Evolutionary conservation across 148 eudicot species (phyloP).

Genomic region (Pharnaceum exiguum): DNA sequence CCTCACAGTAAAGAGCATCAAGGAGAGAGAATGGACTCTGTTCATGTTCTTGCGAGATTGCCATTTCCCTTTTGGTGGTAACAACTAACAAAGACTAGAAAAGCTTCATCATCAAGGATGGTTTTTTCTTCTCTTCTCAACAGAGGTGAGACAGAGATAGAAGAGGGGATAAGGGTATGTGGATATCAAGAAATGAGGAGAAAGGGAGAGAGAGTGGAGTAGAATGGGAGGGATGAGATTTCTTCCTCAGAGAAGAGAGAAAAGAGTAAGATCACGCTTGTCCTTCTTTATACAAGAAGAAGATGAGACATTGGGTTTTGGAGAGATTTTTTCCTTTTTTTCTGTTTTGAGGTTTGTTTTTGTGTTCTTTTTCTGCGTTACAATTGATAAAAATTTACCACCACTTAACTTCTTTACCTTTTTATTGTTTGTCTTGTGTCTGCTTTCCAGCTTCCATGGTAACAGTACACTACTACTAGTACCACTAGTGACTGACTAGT

Average conservation of each 20-base stretch:
- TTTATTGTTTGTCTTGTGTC: no score
- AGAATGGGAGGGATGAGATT: conserved; percentile 5
- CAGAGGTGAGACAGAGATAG: conserved; percentile 20
- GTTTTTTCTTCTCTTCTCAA: conserved; percentile 8
- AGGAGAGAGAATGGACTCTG: conserved; percentile 28
- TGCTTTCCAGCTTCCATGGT: no score
- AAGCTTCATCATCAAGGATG: conserved; percentile 10
- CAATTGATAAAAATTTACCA: background rate
- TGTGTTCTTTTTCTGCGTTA: background rate
- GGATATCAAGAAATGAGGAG: conserved; percentile 15
- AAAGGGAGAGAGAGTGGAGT: conserved; percentile 29
- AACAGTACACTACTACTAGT: no score
- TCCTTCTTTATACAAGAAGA: conserved; percentile 31
- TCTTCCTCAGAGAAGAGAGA: conserved; percentile 14
- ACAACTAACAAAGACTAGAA: conserved; percentile 6
- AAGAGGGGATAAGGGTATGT: conserved; percentile 16
- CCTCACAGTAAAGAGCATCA: conserved; percentile 71
- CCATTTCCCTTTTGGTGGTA: conserved; percentile 18
- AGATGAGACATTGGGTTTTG: conserved; percentile 13
- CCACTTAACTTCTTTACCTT: no score
- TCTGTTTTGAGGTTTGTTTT: no score
- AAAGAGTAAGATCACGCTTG: conserved; percentile 43
- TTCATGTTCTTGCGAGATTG: conserved; percentile 28
- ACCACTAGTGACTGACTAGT: no score
- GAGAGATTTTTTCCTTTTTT: conserved; percentile 6